phyloP scores from a whole-genome alignment of 352 stramenopile genomes.

The Phytophthora pisi region DNA sequence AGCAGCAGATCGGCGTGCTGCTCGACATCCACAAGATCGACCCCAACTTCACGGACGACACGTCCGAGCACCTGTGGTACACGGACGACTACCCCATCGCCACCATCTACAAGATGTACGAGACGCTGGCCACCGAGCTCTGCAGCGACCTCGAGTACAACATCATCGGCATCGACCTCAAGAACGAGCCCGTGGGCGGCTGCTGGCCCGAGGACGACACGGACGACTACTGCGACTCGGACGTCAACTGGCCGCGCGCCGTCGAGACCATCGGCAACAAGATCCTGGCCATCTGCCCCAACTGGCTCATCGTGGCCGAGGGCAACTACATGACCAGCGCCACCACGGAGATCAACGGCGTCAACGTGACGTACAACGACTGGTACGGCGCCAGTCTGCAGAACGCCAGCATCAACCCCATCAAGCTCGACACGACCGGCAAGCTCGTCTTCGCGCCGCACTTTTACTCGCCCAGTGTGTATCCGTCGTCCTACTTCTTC shows the following conservation, averaged over 20 bases:
- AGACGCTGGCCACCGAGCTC: conserved; percentile 67
- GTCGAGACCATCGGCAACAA: conserved; percentile 66
- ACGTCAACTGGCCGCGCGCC: conserved; percentile 74
- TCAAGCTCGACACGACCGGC: conserved; percentile 56
- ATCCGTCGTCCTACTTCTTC: conserved; percentile 81
- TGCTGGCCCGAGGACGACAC: conserved; percentile 72
- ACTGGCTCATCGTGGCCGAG: conserved; percentile 82
- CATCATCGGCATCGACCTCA: conserved; percentile 84
- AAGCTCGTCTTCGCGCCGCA: conserved; percentile 85
- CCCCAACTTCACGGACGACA: conserved; percentile 68
- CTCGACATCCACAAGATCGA: conserved; percentile 89
- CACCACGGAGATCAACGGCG: conserved; percentile 53
- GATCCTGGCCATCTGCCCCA: conserved; percentile 73
- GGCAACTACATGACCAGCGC: conserved; percentile 58
- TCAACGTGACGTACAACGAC: conserved; percentile 77
- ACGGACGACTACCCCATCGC: conserved; percentile 56
- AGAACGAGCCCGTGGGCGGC: conserved; percentile 78
- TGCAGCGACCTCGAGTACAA: conserved; percentile 86
- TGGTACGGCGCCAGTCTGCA: conserved; percentile 86
- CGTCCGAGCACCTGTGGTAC: conserved; percentile 81
- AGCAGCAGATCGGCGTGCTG: conserved; percentile 81
- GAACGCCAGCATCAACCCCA: conserved; percentile 74
- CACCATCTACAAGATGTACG: conserved; percentile 71
- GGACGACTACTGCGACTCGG: conserved; percentile 56
- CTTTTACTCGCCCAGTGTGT: conserved; percentile 85